A percentile compares a stretch with the other conserved stretches of the same genome.
Conservation (phyloP, 306 rosid species). For the Glycine latifolia region DNA sequence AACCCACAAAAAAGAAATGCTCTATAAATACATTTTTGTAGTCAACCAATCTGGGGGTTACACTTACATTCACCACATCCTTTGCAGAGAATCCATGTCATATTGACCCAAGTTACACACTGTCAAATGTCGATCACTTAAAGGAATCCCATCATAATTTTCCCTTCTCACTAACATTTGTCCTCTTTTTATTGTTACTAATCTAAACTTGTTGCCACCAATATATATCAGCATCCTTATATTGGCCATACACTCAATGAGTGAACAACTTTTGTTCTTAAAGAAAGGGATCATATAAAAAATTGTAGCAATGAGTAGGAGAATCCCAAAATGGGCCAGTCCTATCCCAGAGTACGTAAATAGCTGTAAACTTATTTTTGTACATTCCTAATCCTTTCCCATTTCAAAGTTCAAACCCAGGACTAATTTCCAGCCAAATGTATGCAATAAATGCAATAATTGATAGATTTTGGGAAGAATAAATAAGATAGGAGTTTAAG, state of each 20-base stretch:
- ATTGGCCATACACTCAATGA: background rate
- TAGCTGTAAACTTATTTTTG: background rate
- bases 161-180: background rate
- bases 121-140: background rate
- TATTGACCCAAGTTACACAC: background rate
- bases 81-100: background rate
- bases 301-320: background rate
- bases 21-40: background rate
- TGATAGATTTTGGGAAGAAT: background rate
- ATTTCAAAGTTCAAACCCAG: background rate
- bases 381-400: conserved; percentile 18
- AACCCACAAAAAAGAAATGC: background rate
- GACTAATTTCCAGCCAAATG: conserved; percentile 16
- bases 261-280: background rate
- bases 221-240: background rate
- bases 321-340: conserved; percentile 2
- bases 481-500: background rate
- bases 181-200: background rate
- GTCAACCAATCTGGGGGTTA: too few relatives aligned
- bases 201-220: background rate
- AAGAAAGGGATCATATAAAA: background rate
- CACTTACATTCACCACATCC: background rate
- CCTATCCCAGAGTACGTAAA: conserved; percentile 22
- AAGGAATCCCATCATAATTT: background rate
- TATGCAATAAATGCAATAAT: conserved; percentile 17